Evolutionary conservation across 345 rosid genomes (phyloP).

Genomic region (Eucalyptus sp.): DNA sequence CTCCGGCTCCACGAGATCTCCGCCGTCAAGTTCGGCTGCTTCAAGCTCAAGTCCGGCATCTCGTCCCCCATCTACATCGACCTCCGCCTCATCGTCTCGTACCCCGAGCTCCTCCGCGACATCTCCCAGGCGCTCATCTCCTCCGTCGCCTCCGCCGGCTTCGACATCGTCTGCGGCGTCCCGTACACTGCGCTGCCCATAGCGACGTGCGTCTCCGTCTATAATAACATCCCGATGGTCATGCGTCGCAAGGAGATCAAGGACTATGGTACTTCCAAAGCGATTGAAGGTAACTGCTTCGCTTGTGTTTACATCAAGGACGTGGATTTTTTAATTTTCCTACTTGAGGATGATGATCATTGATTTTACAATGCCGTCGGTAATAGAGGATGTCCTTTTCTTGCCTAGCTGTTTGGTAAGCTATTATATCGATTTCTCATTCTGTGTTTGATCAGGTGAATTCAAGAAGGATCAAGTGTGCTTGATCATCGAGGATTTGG

Average conservation of each 20-base stretch:
- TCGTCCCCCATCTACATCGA: conserved; percentile 87
- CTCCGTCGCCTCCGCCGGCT: conserved; percentile 44
- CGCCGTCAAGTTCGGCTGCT: conserved; percentile 81
- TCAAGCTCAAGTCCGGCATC: conserved; percentile 94
- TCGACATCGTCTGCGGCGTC: conserved; percentile 74
- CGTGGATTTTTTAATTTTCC: background rate
- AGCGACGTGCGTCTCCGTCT: conserved; percentile 69
- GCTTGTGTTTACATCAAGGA: background rate
- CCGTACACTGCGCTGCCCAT: conserved; percentile 97
- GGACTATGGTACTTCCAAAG: conserved; percentile 79
- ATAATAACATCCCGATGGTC: conserved; percentile 64
- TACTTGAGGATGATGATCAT: background rate
- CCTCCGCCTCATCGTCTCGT: conserved; percentile 81
- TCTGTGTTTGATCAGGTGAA: background rate
- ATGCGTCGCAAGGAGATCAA: conserved; percentile 93
- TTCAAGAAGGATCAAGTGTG: conserved; percentile 47
- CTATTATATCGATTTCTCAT: background rate
- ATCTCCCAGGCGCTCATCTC: conserved; percentile 67
- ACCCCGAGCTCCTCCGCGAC: conserved; percentile 67
- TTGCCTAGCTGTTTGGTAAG: background rate
- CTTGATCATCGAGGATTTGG: conserved; percentile 73
- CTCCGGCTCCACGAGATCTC: conserved; percentile 83
- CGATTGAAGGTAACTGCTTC: conserved; percentile 51
- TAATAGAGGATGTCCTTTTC: background rate
- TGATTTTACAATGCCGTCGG: background rate